Conservation (phyloP, 1,139 yeast genomes). For the Blastobotrys indianensis region DNA sequence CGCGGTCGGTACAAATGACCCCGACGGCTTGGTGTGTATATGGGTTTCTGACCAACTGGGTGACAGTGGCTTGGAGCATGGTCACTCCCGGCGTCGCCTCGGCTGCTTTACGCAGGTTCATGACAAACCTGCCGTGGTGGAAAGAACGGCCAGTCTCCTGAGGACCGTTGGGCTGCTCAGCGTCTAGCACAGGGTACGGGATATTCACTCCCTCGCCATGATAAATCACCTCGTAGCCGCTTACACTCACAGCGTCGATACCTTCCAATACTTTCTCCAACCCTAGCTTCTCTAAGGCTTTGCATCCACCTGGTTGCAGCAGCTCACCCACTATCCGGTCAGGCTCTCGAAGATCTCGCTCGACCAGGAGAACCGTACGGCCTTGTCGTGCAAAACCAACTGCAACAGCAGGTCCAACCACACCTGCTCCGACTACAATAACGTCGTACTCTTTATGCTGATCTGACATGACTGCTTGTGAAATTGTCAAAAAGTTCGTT, state of each 20-base stretch:
- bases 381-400: slow-evolving; percentile 89
- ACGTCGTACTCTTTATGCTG: slow-evolving; percentile 42
- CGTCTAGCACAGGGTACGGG: slow-evolving; percentile 52
- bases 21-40: slow-evolving; percentile 57
- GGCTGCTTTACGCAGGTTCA: slow-evolving; percentile 71
- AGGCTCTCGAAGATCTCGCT: slow-evolving; percentile 86
- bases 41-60: slow-evolving; percentile 49
- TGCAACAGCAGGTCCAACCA: slow-evolving; percentile 90
- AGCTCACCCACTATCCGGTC: slow-evolving; percentile 96
- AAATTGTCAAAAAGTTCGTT: too few species aligned
- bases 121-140: slow-evolving; percentile 85
- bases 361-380: slow-evolving; percentile 55
- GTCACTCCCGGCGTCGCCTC: slow-evolving; percentile 57
- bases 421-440: slow-evolving; percentile 89
- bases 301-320: slow-evolving; percentile 90
- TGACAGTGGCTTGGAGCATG: slow-evolving; percentile 75
- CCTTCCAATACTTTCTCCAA: slow-evolving; percentile 72
- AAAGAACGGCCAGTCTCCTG: slow-evolving; percentile 69
- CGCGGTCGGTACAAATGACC: slow-evolving; percentile 39
- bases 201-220: slow-evolving; percentile 51
- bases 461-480: neutral
- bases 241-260: slow-evolving; percentile 71
- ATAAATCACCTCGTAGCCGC: slow-evolving; percentile 77
- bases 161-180: slow-evolving; percentile 14
- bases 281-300: slow-evolving; percentile 75